Evolutionary conservation across 306 rosid species (phyloP), one percentile per base, ranked within the genome.

Genomic region (Dryas octopetala): DNA sequence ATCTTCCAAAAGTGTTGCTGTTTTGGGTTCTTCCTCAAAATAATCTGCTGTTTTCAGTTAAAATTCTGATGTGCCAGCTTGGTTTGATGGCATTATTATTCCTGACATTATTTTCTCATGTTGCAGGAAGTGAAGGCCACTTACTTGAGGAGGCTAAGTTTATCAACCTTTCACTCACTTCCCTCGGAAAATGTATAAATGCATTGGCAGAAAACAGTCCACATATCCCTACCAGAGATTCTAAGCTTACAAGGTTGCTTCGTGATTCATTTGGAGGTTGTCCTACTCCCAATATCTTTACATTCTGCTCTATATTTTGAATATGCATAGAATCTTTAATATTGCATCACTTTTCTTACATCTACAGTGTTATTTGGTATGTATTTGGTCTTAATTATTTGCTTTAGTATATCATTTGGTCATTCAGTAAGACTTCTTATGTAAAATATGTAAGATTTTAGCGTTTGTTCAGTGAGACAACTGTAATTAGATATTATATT

Each of bases 191-290:
- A 83, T 89, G 94, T 80, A 89, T 89, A 78, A 89, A 89, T 83
- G 94, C 94, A 49, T 83, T 89, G 87, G 94, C 94, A 0, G 94
- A 89, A 85, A 87, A 82, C 66, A 85, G 85, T 67, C 78, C 91
- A 49, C 91, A 89, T 73, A 85, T 89, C 71, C 94, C 94, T 51
- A 81, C 84, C 57, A 87, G 94, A 82, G 94, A 87, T 78, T 87
- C 94, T 66, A 89, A 89, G 86, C 91, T 89, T 73, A 89, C 94
- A 70, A 89, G 94, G 84, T 79, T 89, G 78, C 91, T 89, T 74
- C 89, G 91, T n/a, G 94, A 87, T 79, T 89, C 94, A 61, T 89
- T 89, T 80, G 94, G 94, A 87, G 94, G 94, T 89, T 54, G 76
- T 70, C 23, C 73, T 48, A 67, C 74, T 70, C 23, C 73, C 53